phyloP scores from a whole-genome alignment of 1,139 yeast genomes.

The Lizanozyma gosingica region DNA sequence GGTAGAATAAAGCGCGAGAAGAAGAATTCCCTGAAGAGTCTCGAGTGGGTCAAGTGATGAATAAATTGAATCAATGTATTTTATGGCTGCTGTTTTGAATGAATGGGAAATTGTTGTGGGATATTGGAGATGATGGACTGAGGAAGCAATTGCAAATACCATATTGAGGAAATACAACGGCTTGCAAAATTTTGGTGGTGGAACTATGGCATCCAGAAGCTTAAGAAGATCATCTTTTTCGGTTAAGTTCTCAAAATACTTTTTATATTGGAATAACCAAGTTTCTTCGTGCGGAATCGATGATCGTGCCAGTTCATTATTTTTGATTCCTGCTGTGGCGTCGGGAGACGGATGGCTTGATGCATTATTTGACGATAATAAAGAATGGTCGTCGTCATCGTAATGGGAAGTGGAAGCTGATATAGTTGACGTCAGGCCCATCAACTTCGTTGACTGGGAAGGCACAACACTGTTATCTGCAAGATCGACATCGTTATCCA shows the following conservation, averaged over 20 bases:
- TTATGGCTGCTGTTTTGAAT: slow-evolving; percentile 63
- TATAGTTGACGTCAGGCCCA: not conserved
- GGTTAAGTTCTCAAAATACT: slow-evolving; percentile 13
- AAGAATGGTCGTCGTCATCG: not conserved
- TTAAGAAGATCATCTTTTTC: slow-evolving; percentile 15
- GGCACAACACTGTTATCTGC: slow-evolving; percentile 19
- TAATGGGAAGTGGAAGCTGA: not conserved
- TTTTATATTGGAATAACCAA: slow-evolving; percentile 36
- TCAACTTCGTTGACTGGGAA: not conserved
- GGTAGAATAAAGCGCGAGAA: slow-evolving; percentile 61
- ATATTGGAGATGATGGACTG: slow-evolving; percentile 63
- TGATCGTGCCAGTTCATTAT: no score
- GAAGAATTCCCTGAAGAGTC: slow-evolving; percentile 61
- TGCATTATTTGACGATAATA: not conserved
- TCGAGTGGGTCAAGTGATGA: slow-evolving; percentile 55
- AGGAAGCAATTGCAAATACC: slow-evolving; percentile 73
- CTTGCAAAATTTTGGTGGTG: slow-evolving; percentile 36
- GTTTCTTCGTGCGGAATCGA: slow-evolving; percentile 23
- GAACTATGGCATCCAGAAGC: slow-evolving; percentile 28
- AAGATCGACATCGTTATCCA: slow-evolving; percentile 45
- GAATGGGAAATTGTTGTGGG: slow-evolving; percentile 62
- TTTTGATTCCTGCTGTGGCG: slow-evolving; percentile 40
- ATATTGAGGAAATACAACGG: slow-evolving; percentile 60
- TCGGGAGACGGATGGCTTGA: slow-evolving; percentile 23
- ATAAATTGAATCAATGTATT: slow-evolving; percentile 51